These are phyloP conservation scores for Cystobasidium sp. DNA, from an alignment of 1,284 basidiomycete genomes.

Conservation along the genomic window DNA sequence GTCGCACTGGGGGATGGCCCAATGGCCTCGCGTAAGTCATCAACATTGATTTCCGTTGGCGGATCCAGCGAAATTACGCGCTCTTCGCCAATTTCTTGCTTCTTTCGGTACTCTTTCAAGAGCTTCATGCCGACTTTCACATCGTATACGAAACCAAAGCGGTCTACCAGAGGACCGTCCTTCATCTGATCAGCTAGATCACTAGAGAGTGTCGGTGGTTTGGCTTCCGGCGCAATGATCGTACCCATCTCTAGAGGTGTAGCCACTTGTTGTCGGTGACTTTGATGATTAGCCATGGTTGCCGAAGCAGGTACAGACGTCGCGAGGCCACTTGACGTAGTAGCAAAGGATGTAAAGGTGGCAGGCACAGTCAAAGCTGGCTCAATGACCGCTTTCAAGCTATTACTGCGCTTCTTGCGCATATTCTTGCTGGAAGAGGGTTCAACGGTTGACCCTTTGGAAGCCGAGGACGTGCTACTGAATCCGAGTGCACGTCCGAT, in stretches of 20 bases:
- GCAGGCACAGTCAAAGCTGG: constrained; percentile 45
- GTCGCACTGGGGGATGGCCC: constrained; percentile 45
- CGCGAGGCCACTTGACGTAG: constrained; percentile 33
- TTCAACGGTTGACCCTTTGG: background rate
- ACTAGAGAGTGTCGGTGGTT: constrained; percentile 70
- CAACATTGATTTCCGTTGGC: constrained; percentile 41
- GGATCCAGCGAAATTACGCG: constrained; percentile 6
- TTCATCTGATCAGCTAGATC: constrained; percentile 61
- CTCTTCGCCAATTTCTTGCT: constrained; percentile 63
- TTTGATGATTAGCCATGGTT: background rate
- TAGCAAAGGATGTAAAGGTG: constrained; percentile 44
- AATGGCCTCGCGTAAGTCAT: constrained; percentile 49
- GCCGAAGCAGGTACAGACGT: background rate
- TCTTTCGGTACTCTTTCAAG: constrained; percentile 65
- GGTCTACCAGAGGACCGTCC: constrained; percentile 76
- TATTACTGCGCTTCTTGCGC: constrained; percentile 16
- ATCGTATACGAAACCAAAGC: constrained; percentile 94
- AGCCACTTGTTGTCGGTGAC: constrained; percentile 27
- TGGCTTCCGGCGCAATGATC: constrained; percentile 80
- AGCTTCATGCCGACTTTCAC: constrained; percentile 77
- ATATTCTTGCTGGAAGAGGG: background rate
- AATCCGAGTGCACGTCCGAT: constrained; percentile 49
- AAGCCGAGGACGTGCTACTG: constrained; percentile 3
- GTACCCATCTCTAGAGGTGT: constrained; percentile 83
- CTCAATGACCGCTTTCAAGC: constrained; percentile 6